These are phyloP conservation scores for Corrigiola litoralis DNA, from an alignment of 179 eudicot species.

Conservation along the genomic window DNA sequence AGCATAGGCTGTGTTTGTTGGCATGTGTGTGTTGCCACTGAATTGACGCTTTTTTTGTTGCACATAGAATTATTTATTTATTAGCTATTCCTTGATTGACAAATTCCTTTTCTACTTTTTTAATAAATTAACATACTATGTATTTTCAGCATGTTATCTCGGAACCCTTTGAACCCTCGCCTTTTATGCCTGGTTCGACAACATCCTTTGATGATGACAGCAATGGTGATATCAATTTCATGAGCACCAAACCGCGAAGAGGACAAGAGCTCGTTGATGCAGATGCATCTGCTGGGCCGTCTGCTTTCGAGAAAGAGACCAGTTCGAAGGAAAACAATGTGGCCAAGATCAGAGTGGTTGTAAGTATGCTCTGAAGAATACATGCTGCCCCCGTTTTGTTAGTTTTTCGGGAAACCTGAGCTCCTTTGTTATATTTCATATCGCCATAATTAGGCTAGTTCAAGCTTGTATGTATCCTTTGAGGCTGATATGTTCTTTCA, in stretches of 20 bases:
- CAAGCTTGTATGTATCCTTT: too few species aligned
- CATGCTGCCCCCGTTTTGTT: too few species aligned
- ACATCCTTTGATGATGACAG: conserved; percentile 52
- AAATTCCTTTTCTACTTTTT: neutral
- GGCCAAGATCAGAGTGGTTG: conserved; percentile 98
- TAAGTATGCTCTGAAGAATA: conserved; percentile 36
- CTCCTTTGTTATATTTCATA: too few species aligned
- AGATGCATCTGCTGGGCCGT: conserved; percentile 41
- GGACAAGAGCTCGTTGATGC: conserved; percentile 46
- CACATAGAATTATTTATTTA: neutral
- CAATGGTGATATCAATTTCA: conserved; percentile 42
- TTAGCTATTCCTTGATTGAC: neutral
- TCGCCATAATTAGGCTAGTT: too few species aligned
- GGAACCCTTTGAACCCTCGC: conserved; percentile 90
- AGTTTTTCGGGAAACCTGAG: too few species aligned
- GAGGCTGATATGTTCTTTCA: too few species aligned
- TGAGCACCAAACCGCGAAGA: conserved; percentile 44
- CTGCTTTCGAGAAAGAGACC: conserved; percentile 55
- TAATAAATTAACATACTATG: conserved; percentile 1
- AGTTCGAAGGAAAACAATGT: conserved; percentile 75
- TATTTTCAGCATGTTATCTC: conserved; percentile 78
- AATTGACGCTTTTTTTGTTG: neutral
- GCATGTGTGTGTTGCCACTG: neutral
- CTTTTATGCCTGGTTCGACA: conserved; percentile 65
- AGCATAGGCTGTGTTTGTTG: neutral